These are phyloP conservation scores for Mortierella polycephala DNA, from an alignment of 371 early-diverging fungal genomes.

Conservation along the genomic window DNA sequence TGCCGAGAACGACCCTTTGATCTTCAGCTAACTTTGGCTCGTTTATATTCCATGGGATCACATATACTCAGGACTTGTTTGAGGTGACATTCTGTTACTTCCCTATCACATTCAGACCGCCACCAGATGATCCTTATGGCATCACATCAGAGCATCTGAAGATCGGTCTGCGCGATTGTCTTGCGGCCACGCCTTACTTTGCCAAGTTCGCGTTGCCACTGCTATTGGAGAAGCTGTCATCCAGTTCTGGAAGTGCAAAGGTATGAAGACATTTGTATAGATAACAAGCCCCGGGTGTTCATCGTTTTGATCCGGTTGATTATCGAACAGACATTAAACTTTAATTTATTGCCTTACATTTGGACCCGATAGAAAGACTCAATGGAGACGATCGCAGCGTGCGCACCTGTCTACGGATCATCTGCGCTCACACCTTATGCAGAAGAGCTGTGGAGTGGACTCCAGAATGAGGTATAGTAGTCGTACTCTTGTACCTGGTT, in stretches of 20 bases:
- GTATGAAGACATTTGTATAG: conserved; percentile 45
- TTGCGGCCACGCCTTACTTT: conserved; percentile 79
- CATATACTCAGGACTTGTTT: conserved; percentile 76
- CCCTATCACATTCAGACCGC: conserved; percentile 97
- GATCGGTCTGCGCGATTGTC: conserved; percentile 68
- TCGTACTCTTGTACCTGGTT: background rate
- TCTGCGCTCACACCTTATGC: conserved; percentile 67
- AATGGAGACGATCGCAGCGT: conserved; percentile 83
- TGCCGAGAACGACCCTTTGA: background rate
- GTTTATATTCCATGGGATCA: background rate
- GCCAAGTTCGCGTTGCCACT: conserved; percentile 84
- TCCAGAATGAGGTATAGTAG: conserved; percentile 72
- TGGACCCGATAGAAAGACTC: conserved; percentile 77
- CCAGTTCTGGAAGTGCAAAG: conserved; percentile 90
- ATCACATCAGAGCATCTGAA: conserved; percentile 94
- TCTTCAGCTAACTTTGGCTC: background rate
- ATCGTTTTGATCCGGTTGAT: conserved; percentile 16
- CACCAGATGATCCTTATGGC: conserved; percentile 93
- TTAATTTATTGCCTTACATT: conserved; percentile 12
- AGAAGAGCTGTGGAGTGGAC: conserved; percentile 72
- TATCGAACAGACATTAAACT: conserved; percentile 10
- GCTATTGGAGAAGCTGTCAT: conserved; percentile 90
- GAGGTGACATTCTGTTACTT: conserved; percentile 98
- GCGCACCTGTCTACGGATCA: conserved; percentile 82
- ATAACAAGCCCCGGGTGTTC: conserved; percentile 2